phyloP scores from a whole-genome alignment of 768 basidiomycete species.

The Trametes sanguinea region DNA sequence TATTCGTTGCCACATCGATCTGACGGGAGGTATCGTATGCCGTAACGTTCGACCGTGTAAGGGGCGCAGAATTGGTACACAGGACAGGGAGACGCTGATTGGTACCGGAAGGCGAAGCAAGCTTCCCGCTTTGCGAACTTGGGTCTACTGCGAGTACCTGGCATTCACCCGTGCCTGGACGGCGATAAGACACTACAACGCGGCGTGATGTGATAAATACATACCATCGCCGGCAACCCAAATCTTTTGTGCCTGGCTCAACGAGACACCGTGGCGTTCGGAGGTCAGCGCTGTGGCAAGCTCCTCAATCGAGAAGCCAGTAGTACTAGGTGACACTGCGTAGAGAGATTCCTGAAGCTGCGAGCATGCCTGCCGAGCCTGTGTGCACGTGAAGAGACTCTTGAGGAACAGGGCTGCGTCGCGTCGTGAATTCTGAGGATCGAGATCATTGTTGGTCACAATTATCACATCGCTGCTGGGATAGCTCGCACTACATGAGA shows the following conservation, averaged over 20 bases:
- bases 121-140: not conserved
- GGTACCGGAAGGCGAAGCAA: not conserved
- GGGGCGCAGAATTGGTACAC: slow-evolving; percentile 18
- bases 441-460: slow-evolving; percentile 12
- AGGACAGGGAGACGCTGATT: slow-evolving; percentile 1
- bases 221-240: not conserved
- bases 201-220: not conserved
- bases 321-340: not conserved
- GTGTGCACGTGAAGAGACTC: not conserved
- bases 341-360: slow-evolving; percentile 8
- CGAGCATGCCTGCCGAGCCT: slow-evolving; percentile 1
- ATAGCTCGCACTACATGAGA: not conserved
- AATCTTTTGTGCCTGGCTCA: not conserved
- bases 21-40: slow-evolving; percentile 14
- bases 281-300: slow-evolving; percentile 2
- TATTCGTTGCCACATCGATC: slow-evolving; percentile 7
- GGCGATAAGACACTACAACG: not conserved
- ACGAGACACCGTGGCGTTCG: slow-evolving; percentile 2
- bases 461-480: slow-evolving; percentile 13
- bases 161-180: not conserved
- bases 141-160: not conserved
- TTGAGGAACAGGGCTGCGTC: slow-evolving; percentile 4
- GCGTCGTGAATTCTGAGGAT: slow-evolving; percentile 5
- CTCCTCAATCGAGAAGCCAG: slow-evolving; percentile 1
- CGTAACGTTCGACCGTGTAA: slow-evolving; percentile 15